Evolutionary conservation across 352 stramenopile species (phyloP).

Genomic region (Pilasporangium apinafurcum): DNA sequence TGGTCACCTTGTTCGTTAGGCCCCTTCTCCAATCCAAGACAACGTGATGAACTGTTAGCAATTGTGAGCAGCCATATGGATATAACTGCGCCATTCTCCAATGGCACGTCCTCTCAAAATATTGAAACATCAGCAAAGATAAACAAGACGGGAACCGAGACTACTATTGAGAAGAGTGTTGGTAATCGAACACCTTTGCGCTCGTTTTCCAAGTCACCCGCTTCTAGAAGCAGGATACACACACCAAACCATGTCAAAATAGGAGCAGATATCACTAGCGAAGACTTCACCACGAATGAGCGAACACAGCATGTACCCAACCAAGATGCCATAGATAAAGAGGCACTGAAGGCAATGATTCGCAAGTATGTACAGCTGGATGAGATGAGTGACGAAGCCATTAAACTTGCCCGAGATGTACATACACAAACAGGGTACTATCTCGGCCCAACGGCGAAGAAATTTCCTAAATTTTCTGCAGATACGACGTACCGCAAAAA

Average conservation of each 20-base stretch:
- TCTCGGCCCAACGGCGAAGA: slow-evolving; percentile 26
- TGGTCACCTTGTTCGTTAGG: slow-evolving; percentile 2
- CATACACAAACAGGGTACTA: slow-evolving; percentile 33
- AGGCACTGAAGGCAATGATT: slow-evolving; percentile 22
- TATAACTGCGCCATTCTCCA: neutral
- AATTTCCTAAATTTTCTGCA: slow-evolving; percentile 21
- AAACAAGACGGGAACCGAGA: too few species aligned
- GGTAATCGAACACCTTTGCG: too few species aligned
- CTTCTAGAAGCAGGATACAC: too few species aligned
- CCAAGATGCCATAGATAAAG: neutral
- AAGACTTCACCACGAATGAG: too few species aligned
- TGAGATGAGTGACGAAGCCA: slow-evolving; percentile 25
- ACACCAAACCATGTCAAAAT: too few species aligned
- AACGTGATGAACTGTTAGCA: slow-evolving; percentile 43
- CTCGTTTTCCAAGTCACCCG: too few species aligned
- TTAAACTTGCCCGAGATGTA: slow-evolving; percentile 24
- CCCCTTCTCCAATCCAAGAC: slow-evolving; percentile 18
- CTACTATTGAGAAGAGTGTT: too few species aligned
- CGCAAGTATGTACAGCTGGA: slow-evolving; percentile 38
- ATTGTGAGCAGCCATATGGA: slow-evolving; percentile 10
- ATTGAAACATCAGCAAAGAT: neutral
- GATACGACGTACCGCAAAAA: slow-evolving; percentile 42
- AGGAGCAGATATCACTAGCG: too few species aligned
- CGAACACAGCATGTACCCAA: too few species aligned
- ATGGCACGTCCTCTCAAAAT: neutral